Conservation (phyloP, 345 rosid genomes). For the Ailanthus altissimus region DNA sequence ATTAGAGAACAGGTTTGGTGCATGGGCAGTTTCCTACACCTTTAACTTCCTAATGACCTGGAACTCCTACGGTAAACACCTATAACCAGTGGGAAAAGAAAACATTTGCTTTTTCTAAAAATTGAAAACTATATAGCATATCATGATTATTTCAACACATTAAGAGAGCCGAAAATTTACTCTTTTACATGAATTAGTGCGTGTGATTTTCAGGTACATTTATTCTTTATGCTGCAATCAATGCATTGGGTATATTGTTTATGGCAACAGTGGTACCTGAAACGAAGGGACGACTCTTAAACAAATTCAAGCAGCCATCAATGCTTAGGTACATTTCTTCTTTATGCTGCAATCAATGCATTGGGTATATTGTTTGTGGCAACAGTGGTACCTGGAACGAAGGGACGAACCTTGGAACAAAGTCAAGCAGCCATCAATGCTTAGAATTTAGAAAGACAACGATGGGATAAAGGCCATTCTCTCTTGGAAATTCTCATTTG, state of each 20-base stretch:
- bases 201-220: constrained; percentile 55
- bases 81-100: constrained; percentile 25
- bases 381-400: too few species aligned
- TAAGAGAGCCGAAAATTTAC: neutral
- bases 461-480: neutral
- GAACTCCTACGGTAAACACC: constrained; percentile 86
- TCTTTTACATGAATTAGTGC: neutral
- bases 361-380: too few species aligned
- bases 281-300: neutral
- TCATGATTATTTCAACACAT: neutral
- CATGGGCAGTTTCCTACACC: constrained; percentile 92
- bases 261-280: neutral
- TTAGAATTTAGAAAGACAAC: neutral
- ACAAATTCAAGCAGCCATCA: neutral
- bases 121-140: neutral
- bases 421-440: neutral
- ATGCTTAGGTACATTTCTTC: too few species aligned
- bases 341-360: too few species aligned
- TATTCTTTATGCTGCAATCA: constrained; percentile 69
- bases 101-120: neutral
- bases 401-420: too few species aligned
- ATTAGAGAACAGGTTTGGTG: constrained; percentile 92
- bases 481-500: neutral
- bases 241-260: constrained; percentile 58
- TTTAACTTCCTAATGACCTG: constrained; percentile 89